A percentile compares a stretch with the other conserved stretches of the same genome.
Evolutionary conservation across 768 basidiomycete species (phyloP).

Genomic region (Auricularia sp.): DNA sequence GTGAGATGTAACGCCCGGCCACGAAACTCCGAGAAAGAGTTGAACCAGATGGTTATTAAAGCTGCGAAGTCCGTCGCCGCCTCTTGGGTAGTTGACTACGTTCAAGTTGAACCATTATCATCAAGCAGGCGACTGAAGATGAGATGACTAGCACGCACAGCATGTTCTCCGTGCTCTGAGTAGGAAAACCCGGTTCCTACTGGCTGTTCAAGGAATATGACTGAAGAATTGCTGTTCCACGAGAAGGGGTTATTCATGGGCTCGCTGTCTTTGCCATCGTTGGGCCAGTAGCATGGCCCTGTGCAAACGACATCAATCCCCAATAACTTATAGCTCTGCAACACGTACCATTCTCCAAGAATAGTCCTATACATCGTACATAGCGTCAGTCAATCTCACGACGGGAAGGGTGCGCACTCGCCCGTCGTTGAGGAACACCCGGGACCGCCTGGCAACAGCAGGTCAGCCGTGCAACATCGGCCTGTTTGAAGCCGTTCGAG

Average conservation of each 20-base stretch:
- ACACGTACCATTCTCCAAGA: conserved; percentile 12
- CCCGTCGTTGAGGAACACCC: not conserved
- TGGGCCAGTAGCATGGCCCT: conserved; percentile 17
- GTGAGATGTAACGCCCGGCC: conserved; percentile 56
- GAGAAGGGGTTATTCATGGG: conserved; percentile 25
- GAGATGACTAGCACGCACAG: conserved; percentile 20
- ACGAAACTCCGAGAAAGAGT: conserved; percentile 61
- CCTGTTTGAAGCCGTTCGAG: not conserved
- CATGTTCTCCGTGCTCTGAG: conserved; percentile 55
- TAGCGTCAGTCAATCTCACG: not conserved
- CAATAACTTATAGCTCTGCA: not conserved
- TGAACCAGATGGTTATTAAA: conserved; percentile 65
- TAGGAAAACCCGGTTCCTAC: conserved; percentile 51
- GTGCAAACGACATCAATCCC: not conserved
- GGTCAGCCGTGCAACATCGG: too few relatives aligned
- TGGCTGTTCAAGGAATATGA: conserved; percentile 16
- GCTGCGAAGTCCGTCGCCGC: conserved; percentile 62
- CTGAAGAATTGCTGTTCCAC: conserved; percentile 18
- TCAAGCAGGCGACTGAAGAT: too few relatives aligned
- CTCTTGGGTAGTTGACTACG: conserved; percentile 42
- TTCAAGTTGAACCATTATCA: not conserved
- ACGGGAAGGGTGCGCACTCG: not conserved
- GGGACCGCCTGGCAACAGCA: not conserved
- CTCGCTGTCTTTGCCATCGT: conserved; percentile 11
- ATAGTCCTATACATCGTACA: conserved; percentile 12